Base-by-base conservation (phyloP, 192 early-diverging fungal genomes). In the Coemansia sp. region DNA sequence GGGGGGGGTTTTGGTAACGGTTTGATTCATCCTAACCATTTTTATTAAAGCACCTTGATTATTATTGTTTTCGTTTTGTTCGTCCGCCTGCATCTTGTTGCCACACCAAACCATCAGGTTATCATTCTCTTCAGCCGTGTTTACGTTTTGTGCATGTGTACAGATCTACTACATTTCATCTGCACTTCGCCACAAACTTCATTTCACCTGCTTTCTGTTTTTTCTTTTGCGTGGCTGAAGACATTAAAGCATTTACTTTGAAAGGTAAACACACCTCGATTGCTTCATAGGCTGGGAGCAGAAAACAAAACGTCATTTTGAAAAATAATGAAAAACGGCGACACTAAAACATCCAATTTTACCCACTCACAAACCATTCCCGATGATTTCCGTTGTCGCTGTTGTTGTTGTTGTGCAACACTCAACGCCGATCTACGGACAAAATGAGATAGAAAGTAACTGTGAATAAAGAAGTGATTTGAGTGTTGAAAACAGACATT, bases 41-140 rank as follows among this genome's bases (percentile, higher is more conserved):
- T 25, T 7, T 52, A 52, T 52, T 52, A 52, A 52, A 9, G 49
- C 13, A 52, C 49, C 22, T 52, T 52, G 20, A 52, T 52, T 52
- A 52, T 52, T 52, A 25, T 52, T 52, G 20, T 15, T 25, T 52
- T 29, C 29, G 29, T 29, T 29, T 29, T 29, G 29, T 29, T 29
- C 29, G 29, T 29, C 29, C 29, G 29, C 29, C 29, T 29, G 29
- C 29, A 29, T 29, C 29, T 20, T 52, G 49, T 52, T 14, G 49
- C 49, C 49, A 52, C 49, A 52, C 49, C 23, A 52, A 52, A 13
- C 11, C 42, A 17, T 13, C 13, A 13, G 4, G 42, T 45, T 52
- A 52, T 25, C 15, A 9, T 25, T 22, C 2, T 25, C 29, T 29
- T 29, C 29, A 11, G 4, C 10, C 6, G 9, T 29, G 23, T 52